phyloP scores from a whole-genome alignment of 2,329 filamentous ascomycete genomes.

The Zymoseptoria passerinii region DNA sequence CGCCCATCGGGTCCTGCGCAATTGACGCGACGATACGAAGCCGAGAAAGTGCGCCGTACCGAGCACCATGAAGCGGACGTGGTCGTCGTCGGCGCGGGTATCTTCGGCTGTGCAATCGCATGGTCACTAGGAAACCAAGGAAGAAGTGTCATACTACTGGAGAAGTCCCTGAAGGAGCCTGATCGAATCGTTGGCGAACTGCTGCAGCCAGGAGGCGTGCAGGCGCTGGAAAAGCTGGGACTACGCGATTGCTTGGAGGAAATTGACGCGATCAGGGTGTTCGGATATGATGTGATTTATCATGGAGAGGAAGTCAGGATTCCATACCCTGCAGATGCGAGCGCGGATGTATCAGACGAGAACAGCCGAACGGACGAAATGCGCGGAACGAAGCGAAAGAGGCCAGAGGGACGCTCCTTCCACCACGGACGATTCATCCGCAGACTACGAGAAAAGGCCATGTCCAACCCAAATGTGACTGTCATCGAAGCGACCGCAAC shows the following conservation, averaged over 20 bases:
- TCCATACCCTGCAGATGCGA: conserved; percentile 62
- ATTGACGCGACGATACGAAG: conserved; percentile 12
- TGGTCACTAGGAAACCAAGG: conserved; percentile 80
- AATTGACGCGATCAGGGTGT: conserved; percentile 76
- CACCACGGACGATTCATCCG: conserved; percentile 92
- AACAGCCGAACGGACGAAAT: conserved; percentile 25
- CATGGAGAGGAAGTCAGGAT: conserved; percentile 65
- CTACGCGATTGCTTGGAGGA: conserved; percentile 73
- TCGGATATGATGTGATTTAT: conserved; percentile 84
- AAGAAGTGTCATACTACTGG: conserved; percentile 80
- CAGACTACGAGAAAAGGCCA: conserved; percentile 67
- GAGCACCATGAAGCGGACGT: conserved; percentile 64
- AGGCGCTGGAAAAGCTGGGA: conserved; percentile 71
- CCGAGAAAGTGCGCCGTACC: conserved; percentile 39
- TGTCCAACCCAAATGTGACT: conserved; percentile 71
- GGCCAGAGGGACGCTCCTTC: conserved; percentile 70
- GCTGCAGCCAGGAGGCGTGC: conserved; percentile 83
- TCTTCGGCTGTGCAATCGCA: conserved; percentile 81
- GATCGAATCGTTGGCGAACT: conserved; percentile 94
- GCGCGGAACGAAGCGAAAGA: conserved; percentile 32
- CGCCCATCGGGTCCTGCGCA: conserved; percentile 1
- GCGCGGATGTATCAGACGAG: conserved; percentile 28
- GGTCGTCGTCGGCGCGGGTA: conserved; percentile 83
- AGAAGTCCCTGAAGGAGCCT: conserved; percentile 82
- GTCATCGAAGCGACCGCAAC: conserved; percentile 84